phyloP scores from a whole-genome alignment of 2,329 filamentous ascomycete genomes.

The Aureobasidium lini region DNA sequence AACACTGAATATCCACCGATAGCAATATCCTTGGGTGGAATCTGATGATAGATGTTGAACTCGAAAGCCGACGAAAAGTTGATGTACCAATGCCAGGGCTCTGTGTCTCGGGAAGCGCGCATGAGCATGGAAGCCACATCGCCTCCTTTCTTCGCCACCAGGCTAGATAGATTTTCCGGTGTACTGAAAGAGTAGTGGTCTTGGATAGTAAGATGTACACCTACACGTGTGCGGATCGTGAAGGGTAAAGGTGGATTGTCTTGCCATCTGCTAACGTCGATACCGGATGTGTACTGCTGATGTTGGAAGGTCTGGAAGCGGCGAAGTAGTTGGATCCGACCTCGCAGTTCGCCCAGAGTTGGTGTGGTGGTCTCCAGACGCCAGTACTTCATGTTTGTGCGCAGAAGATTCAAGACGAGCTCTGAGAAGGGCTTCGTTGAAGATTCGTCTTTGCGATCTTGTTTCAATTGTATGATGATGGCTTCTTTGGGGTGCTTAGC shows the following conservation, averaged over 20 bases:
- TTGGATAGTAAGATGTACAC: conserved; percentile 36
- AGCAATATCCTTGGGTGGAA: conserved; percentile 32
- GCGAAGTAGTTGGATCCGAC: conserved; percentile 31
- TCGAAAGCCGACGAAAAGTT: conserved; percentile 42
- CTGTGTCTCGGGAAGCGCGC: conserved; percentile 24
- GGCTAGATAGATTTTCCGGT: conserved; percentile 30
- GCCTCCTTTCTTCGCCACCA: conserved; percentile 34
- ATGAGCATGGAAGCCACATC: conserved; percentile 34
- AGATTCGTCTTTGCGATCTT: conserved; percentile 26
- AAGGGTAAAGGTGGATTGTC: conserved; percentile 29
- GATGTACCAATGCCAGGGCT: conserved; percentile 31
- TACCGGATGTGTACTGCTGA: conserved; percentile 22
- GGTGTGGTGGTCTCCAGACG: conserved; percentile 29
- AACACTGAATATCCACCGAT: conserved; percentile 37
- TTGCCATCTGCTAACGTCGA: conserved; percentile 28
- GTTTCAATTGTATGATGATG: conserved; percentile 29
- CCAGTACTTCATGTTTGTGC: conserved; percentile 23
- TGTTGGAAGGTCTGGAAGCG: conserved; percentile 21
- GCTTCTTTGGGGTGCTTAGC: conserved; percentile 24
- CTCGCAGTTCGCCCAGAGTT: conserved; percentile 25
- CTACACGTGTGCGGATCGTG: conserved; percentile 31
- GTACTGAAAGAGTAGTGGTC: conserved; percentile 41
- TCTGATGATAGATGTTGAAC: conserved; percentile 31
- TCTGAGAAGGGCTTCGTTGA: conserved; percentile 31
- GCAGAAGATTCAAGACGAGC: conserved; percentile 27